phyloP scores from a whole-genome alignment of 2,329 filamentous ascomycete species.

The Leptographium radiaticola region DNA sequence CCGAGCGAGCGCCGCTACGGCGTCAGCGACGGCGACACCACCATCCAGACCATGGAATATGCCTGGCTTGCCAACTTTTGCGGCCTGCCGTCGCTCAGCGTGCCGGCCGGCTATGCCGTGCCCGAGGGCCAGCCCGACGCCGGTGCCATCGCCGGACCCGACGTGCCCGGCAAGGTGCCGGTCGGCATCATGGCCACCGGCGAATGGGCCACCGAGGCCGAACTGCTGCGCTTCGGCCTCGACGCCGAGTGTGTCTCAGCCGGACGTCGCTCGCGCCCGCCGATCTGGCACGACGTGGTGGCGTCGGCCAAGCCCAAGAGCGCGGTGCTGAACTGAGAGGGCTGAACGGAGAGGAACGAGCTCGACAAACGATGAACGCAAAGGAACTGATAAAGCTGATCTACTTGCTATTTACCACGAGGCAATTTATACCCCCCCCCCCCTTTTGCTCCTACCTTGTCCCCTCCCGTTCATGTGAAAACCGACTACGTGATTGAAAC shows the following conservation, averaged over 20 bases:
- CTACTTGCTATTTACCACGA: too few species aligned
- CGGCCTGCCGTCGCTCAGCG: slow-evolving; percentile 30
- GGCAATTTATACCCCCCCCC: too few species aligned
- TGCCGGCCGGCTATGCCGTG: slow-evolving; percentile 31
- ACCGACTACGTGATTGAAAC: too few species aligned
- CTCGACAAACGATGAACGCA: too few species aligned
- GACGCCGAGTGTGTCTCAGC: slow-evolving; percentile 29
- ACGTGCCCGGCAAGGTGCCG: slow-evolving; percentile 28
- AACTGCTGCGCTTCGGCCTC: slow-evolving; percentile 32
- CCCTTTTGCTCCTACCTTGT: too few species aligned
- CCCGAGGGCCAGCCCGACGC: slow-evolving; percentile 20
- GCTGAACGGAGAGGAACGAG: neutral
- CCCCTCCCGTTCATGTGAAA: too few species aligned
- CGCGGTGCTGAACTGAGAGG: neutral
- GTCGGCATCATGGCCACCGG: slow-evolving; percentile 42
- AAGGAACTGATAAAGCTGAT: too few species aligned
- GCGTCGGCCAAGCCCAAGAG: slow-evolving; percentile 17
- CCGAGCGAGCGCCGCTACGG: slow-evolving; percentile 25
- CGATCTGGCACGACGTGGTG: slow-evolving; percentile 33
- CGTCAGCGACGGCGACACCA: slow-evolving; percentile 32
- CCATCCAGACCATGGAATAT: slow-evolving; percentile 33
- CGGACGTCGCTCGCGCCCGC: slow-evolving; percentile 20
- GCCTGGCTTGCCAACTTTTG: slow-evolving; percentile 39
- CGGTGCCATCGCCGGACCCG: slow-evolving; percentile 19
- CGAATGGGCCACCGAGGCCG: slow-evolving; percentile 39